Evolutionary conservation across 768 basidiomycete genomes (phyloP).

Genomic region (Trametes cinnabarina): DNA sequence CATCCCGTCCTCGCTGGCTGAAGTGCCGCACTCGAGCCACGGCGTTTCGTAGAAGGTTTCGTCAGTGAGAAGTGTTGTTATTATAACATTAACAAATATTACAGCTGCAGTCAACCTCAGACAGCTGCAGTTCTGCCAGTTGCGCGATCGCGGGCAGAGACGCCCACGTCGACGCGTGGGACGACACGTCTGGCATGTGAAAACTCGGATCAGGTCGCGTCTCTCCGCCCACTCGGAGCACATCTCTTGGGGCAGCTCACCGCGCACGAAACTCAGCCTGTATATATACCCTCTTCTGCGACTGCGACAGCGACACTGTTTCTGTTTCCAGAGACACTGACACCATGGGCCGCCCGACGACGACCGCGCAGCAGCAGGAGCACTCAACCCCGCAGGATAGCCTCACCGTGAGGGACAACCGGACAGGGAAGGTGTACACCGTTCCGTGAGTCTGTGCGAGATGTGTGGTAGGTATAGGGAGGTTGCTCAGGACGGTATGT

Average conservation of each 20-base stretch:
- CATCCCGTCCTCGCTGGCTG: too few relatives aligned
- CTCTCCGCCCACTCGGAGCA: not conserved
- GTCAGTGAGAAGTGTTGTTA: too few relatives aligned
- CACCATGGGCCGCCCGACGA: constrained; percentile 26
- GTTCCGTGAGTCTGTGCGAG: constrained; percentile 66
- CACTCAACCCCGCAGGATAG: constrained; percentile 17
- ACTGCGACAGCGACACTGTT: too few relatives aligned
- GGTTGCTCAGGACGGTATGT: too few relatives aligned
- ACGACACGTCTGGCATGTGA: constrained; percentile 18
- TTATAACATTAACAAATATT: too few relatives aligned
- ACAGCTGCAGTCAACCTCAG: too few relatives aligned
- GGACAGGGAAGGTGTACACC: constrained; percentile 75
- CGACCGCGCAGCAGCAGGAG: constrained; percentile 6
- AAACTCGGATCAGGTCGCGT: constrained; percentile 12
- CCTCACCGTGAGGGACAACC: constrained; percentile 77
- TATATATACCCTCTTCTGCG: not conserved
- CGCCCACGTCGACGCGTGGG: not conserved
- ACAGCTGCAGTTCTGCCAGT: not conserved
- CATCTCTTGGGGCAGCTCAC: not conserved
- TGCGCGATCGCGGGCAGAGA: not conserved
- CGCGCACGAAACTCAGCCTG: too few relatives aligned
- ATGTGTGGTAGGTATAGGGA: too few relatives aligned
- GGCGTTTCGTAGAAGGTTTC: too few relatives aligned
- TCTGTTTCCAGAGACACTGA: not conserved
- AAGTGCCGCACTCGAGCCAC: too few relatives aligned